Base-by-base conservation (phyloP, 1,139 yeast genomes). In the Suhomyces bribrorum region DNA sequence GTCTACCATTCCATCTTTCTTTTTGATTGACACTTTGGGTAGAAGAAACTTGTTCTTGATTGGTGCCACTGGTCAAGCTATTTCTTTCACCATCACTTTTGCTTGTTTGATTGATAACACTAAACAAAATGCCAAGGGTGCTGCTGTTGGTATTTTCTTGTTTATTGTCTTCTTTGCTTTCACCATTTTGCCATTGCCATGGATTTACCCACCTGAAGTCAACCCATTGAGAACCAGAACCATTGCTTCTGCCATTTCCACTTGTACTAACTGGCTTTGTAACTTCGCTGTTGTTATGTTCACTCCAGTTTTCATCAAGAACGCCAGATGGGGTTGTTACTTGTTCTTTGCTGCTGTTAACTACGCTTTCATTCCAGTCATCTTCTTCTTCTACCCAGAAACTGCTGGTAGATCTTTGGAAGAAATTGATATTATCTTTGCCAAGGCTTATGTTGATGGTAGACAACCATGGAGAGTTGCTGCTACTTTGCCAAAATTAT, bases 161-260 rank as follows among this genome's bases (percentile, higher is more conserved):
- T 58, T 57, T 29, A 58, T 58, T 40, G 43, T 52, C 26, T 58
- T 58, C 54, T 58, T 58, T 36, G 63, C 61, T 4, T 57, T 58
- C 50, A 57, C 63, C 37, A 56, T 58, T 44, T 54, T 58, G 51
- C 63, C 63, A 12, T 53, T 77, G 60, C 78, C 81, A 48, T 75
- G 81, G 74, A 65, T 79, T 37, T 77, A 78, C 60, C 82, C 82
- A 37, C 79, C 83, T 32, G 86, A 80, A 60, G 75, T 79, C 42
- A 73, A 78, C 53, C 83, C 85, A n/a, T 69, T 77, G 57, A 69
- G 75, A 55, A 74, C 80, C 32, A 75, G 85, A 64, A 77, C 82
- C 34, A 67, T 57, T 62, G 82, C 67, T 56, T 65, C 77, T 37
- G 83, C 81, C 27, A 61, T 76, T 25, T 59, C 64, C 30, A 64